phyloP scores from a whole-genome alignment of 345 rosid species.

The Citrus glauca region DNA sequence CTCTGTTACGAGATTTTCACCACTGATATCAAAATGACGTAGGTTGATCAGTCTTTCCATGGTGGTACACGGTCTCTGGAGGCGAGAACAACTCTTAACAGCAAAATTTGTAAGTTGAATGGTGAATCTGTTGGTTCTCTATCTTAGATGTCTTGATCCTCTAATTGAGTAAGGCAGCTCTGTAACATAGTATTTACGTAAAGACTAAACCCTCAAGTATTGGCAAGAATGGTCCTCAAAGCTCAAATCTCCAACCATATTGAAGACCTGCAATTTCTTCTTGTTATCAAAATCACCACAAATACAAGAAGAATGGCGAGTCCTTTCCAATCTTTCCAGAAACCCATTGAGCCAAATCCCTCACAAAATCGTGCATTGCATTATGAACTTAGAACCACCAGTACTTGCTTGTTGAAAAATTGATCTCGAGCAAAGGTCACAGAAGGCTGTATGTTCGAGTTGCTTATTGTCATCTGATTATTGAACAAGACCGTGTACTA shows the following conservation, averaged over 20 bases:
- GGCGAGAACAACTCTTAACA: neutral
- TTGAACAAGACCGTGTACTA: slow-evolving; percentile 33
- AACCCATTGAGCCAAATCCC: neutral
- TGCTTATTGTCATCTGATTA: neutral
- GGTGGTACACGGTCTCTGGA: neutral
- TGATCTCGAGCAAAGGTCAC: neutral
- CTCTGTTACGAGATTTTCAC: neutral
- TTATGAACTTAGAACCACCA: neutral
- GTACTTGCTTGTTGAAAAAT: neutral
- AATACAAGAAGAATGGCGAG: neutral
- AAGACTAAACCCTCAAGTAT: neutral
- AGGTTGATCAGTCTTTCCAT: neutral
- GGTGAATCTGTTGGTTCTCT: neutral
- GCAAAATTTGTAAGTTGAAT: neutral
- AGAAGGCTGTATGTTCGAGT: neutral
- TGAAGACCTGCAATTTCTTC: neutral
- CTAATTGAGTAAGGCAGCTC: neutral
- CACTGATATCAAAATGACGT: neutral
- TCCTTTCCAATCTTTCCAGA: neutral
- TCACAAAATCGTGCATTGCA: neutral
- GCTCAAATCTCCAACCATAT: too few species aligned
- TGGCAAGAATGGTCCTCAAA: neutral
- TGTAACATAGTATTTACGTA: neutral
- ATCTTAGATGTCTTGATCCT: neutral
- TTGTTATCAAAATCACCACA: neutral